These are phyloP conservation scores for Funneliformis mosseae DNA, from an alignment of 192 early-diverging fungal species.

Conservation along the genomic window DNA sequence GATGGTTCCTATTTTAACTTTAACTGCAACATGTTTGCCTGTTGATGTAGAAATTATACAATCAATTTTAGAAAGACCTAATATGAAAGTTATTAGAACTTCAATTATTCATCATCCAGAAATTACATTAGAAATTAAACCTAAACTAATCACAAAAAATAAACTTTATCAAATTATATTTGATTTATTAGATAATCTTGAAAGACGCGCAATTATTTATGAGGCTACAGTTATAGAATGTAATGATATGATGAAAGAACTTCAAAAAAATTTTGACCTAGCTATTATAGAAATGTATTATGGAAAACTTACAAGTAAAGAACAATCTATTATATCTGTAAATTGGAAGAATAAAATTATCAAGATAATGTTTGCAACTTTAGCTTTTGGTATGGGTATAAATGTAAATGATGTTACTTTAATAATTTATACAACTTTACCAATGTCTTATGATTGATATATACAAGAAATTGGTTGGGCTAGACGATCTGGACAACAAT, in stretches of 20 bases:
- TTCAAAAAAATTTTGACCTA: conserved; percentile 5
- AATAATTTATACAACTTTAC: not conserved
- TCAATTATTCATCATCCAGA: not conserved
- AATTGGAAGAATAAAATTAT: not conserved
- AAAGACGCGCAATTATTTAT: not conserved
- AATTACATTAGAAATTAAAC: not conserved
- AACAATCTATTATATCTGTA: conserved; percentile 1
- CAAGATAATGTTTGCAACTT: conserved; percentile 13
- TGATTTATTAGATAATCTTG: not conserved
- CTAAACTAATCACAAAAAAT: not conserved
- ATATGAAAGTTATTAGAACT: conserved; percentile 9
- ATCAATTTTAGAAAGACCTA: not conserved
- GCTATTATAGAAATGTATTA: not conserved
- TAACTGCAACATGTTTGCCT: not conserved
- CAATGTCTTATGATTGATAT: not conserved
- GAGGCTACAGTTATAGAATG: not conserved
- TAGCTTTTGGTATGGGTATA: not conserved
- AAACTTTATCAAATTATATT: conserved; percentile 7
- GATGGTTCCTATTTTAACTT: not conserved
- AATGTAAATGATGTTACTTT: conserved; percentile 8
- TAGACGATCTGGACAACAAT: not conserved
- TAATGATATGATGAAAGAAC: not conserved
- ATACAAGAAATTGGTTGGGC: not conserved
- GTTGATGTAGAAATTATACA: not conserved
- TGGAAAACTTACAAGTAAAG: no score